Conservation (phyloP, 2,329 filamentous ascomycete species). For the Paraphoma sp. region DNA sequence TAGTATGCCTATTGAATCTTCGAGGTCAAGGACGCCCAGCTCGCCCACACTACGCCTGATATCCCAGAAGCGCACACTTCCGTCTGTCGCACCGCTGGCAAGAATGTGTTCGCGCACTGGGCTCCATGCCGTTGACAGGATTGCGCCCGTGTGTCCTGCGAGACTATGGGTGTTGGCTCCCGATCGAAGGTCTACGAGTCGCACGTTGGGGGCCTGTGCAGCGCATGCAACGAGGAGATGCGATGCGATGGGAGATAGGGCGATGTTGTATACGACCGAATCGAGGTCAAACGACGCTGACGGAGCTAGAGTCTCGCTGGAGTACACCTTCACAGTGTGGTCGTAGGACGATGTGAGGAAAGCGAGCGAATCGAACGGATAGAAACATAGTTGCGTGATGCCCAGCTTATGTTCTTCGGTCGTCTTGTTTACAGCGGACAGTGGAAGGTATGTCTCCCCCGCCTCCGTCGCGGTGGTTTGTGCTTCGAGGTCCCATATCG, state of each 20-base stretch:
- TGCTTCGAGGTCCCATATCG: slow-evolving; percentile 82
- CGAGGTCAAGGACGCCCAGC: slow-evolving; percentile 80
- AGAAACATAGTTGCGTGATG: slow-evolving; percentile 78
- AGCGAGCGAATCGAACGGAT: slow-evolving; percentile 76
- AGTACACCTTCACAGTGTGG: slow-evolving; percentile 77
- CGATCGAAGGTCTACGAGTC: slow-evolving; percentile 85
- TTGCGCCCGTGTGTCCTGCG: slow-evolving; percentile 59
- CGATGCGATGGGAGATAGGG: slow-evolving; percentile 74
- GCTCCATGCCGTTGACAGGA: slow-evolving; percentile 77
- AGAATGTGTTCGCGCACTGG: slow-evolving; percentile 80
- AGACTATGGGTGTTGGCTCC: slow-evolving; percentile 68
- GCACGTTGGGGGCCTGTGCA: slow-evolving; percentile 82
- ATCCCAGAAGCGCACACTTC: slow-evolving; percentile 85
- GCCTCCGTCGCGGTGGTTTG: slow-evolving; percentile 19
- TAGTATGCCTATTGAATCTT: slow-evolving; percentile 76
- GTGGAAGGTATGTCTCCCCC: slow-evolving; percentile 30
- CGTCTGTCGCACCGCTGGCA: slow-evolving; percentile 84
- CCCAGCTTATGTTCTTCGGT: slow-evolving; percentile 67
- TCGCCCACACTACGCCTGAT: slow-evolving; percentile 78
- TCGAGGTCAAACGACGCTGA: slow-evolving; percentile 73
- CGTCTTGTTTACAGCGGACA: slow-evolving; percentile 36
- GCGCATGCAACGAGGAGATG: slow-evolving; percentile 86
- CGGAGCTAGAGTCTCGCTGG: slow-evolving; percentile 65
- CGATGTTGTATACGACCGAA: slow-evolving; percentile 76
- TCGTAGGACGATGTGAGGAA: slow-evolving; percentile 83